phyloP scores from a whole-genome alignment of 345 rosid species.

The Gossypium ekmanianum region DNA sequence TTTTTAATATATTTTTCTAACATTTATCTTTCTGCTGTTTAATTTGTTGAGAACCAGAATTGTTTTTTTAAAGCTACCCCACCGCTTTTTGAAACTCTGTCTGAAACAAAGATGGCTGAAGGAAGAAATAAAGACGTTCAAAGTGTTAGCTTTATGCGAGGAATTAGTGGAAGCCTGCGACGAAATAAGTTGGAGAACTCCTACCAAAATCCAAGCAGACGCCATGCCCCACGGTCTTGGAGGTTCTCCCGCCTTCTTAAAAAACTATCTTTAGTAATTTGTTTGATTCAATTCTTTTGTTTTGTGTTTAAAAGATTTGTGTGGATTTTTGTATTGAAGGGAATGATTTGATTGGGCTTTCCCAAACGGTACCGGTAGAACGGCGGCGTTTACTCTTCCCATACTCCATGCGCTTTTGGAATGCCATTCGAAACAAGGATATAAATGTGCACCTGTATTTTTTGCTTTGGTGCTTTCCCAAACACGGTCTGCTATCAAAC shows the following conservation, averaged over 20 bases:
- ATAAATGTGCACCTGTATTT: slow-evolving; percentile 62
- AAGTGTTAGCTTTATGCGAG: slow-evolving; percentile 66
- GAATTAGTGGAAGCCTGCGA: slow-evolving; percentile 74
- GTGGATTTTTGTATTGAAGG: slow-evolving; percentile 36
- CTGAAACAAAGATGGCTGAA: slow-evolving; percentile 12
- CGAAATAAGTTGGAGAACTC: slow-evolving; percentile 60
- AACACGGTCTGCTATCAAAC: slow-evolving; percentile 47
- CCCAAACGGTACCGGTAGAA: slow-evolving; percentile 89
- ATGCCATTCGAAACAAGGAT: slow-evolving; percentile 43
- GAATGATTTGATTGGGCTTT: slow-evolving; percentile 87
- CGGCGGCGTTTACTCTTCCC: slow-evolving; percentile 94
- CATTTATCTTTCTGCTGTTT: too few species aligned
- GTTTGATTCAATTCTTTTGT: not conserved
- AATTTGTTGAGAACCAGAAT: too few species aligned
- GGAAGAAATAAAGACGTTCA: slow-evolving; percentile 63
- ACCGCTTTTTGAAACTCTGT: too few species aligned
- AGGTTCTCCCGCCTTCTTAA: slow-evolving; percentile 31
- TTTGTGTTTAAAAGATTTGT: not conserved
- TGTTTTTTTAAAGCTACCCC: too few species aligned
- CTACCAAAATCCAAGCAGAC: slow-evolving; percentile 79
- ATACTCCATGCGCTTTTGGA: slow-evolving; percentile 74
- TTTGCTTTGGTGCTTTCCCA: slow-evolving; percentile 91
- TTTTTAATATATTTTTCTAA: too few species aligned
- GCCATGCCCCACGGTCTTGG: slow-evolving; percentile 78
- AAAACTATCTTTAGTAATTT: not conserved